Evolutionary conservation across 1,284 basidiomycete genomes (phyloP), one percentile per base, ranked within the genome.

Genomic region (Tranzscheliella williamsii): DNA sequence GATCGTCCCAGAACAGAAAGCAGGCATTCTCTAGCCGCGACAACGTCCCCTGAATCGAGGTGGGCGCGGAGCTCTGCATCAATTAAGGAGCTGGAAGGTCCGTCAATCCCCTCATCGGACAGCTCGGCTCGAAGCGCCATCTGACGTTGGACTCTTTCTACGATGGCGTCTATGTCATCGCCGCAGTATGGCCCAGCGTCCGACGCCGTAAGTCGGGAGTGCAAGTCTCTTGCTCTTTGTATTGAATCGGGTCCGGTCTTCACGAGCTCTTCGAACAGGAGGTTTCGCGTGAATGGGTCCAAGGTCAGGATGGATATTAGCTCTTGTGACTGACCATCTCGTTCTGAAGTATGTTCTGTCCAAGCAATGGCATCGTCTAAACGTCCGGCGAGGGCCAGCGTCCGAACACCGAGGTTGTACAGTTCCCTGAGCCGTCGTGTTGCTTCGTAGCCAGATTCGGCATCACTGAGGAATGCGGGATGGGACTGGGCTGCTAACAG

Each of bases 401-500:
- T 66, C 18, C 63, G 35, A 17, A 66, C 43, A 15, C 57, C 52
- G 4, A 57, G 38, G n/a, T 58, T 57, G 48, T 62, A 67, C 16
- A 67, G 20, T 15, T 2, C 13, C 8, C 42, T 21, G 30, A 63
- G 17, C 38, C 52, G 46, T 3, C 18, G 0, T 11, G 36, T 42
- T 1, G 48, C 37, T 11, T 33, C 1, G 27, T n/a, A 4, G 12
- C 44, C 0, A 38, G 43, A 15, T 31, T 44, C 35, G 41, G 39
- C 26, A 33, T 42, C 33, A 45, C 42, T 17, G 45, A 31, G 4
- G 23, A 46, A 22, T 46, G 39, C 18, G 47, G n/a, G 6, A 50
- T 16, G 1, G 42, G 24, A 13, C 23, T 26, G n/a, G 47, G 53
- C 34, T 46, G 49, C 30, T 54, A 16, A 43, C 51, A 56, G 3